A percentile compares a stretch with the other conserved stretches of the same genome.
These are phyloP conservation scores for Arthrobotrys megalospora DNA, from an alignment of 2,329 filamentous ascomycete species.

Conservation along the genomic window DNA sequence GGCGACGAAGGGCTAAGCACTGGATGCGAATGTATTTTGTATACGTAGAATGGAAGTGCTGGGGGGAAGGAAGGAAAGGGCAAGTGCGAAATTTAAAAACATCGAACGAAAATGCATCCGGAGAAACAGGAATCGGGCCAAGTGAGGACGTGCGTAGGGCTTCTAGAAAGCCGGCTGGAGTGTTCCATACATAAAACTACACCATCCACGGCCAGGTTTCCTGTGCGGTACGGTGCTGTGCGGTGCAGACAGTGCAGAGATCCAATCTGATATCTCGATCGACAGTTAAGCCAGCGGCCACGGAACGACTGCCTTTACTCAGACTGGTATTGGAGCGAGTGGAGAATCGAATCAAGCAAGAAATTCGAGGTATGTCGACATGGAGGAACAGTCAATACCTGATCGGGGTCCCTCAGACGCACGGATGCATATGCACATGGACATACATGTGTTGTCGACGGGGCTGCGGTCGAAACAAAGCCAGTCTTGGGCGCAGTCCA, in stretches of 20 bases:
- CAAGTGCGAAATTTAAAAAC: conserved; percentile 50
- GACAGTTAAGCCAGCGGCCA: conserved; percentile 14
- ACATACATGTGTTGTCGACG: conserved; percentile 46
- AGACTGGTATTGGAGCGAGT: conserved; percentile 6
- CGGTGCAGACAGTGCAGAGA: conserved; percentile 10
- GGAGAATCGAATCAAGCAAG: conserved; percentile 19
- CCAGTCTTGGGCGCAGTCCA: conserved; percentile 24
- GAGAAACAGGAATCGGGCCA: conserved; percentile 55
- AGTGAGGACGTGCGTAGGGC: conserved; percentile 40
- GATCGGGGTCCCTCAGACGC: conserved; percentile 23
- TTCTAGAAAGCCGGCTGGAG: conserved; percentile 57
- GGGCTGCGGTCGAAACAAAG: conserved; percentile 17
- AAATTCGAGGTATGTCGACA: conserved; percentile 22
- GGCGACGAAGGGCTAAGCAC: conserved; percentile 31
- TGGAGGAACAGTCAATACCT: conserved; percentile 26
- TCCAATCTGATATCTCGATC: conserved; percentile 27
- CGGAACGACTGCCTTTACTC: conserved; percentile 15
- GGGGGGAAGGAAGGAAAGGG: conserved; percentile 29
- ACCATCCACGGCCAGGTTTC: conserved; percentile 46
- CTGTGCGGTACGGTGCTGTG: conserved; percentile 8
- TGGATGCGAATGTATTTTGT: conserved; percentile 21
- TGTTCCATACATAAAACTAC: conserved; percentile 59
- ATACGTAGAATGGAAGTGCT: conserved; percentile 24
- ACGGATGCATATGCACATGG: conserved; percentile 26
- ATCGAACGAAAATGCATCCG: conserved; percentile 44